A percentile compares a stretch with the other conserved stretches of the same genome.
These are phyloP conservation scores for Lindgomyces ingoldianus DNA, from an alignment of 495 filamentous ascomycete genomes.

Conservation along the genomic window DNA sequence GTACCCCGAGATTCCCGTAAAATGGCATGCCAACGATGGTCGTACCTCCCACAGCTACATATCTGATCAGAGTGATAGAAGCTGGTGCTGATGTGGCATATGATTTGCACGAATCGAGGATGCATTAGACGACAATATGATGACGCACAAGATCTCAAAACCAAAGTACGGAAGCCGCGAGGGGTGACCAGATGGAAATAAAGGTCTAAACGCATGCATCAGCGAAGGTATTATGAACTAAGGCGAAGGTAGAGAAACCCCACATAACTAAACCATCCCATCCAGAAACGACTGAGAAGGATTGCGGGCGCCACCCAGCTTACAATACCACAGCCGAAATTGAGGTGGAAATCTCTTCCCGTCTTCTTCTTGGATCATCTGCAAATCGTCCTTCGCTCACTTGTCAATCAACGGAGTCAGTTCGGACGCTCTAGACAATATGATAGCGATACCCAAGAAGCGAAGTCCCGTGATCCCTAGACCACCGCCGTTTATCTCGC, in stretches of 20 bases:
- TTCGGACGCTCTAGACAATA: conserved; percentile 51
- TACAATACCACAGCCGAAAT: conserved; percentile 59
- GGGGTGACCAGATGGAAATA: conserved; percentile 59
- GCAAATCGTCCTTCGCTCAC: conserved; percentile 54
- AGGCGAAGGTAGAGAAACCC: too few relatives aligned
- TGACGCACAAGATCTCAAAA: conserved; percentile 55
- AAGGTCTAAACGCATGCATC: conserved; percentile 18
- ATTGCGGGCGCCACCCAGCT: conserved; percentile 56
- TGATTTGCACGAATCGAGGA: conserved; percentile 42
- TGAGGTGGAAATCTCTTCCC: conserved; percentile 53
- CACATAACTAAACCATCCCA: conserved; percentile 57
- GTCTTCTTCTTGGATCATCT: conserved; percentile 43
- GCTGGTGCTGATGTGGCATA: conserved; percentile 40
- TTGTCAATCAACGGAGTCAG: conserved; percentile 58
- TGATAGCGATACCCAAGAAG: conserved; percentile 61
- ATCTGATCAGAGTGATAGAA: conserved; percentile 40
- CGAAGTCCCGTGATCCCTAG: conserved; percentile 58
- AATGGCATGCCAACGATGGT: conserved; percentile 52
- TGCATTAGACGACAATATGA: conserved; percentile 42
- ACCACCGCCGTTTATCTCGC: conserved; percentile 56
- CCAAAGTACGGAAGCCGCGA: conserved; percentile 56
- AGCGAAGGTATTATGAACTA: too few relatives aligned
- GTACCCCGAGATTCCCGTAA: conserved; percentile 56
- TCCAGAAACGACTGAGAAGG: conserved; percentile 64
- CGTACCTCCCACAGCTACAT: conserved; percentile 46